Conservation (phyloP, 2,329 filamentous ascomycete genomes). For the Apiospora marii region DNA sequence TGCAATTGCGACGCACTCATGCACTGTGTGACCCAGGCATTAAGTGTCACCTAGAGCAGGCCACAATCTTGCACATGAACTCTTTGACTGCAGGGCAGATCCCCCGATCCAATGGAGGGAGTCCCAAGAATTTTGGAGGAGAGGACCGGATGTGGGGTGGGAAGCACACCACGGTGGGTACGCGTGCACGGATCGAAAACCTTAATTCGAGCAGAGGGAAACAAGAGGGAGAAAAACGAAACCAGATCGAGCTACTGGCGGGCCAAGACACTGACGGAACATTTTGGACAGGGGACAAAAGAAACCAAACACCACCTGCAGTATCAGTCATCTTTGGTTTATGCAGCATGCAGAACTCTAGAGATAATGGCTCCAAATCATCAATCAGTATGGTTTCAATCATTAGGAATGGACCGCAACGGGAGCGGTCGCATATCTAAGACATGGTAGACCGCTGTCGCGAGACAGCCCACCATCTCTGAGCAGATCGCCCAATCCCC, state of each 20-base stretch:
- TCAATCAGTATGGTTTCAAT: no score
- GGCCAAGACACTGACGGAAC: no score
- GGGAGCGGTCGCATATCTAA: background rate
- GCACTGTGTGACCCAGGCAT: background rate
- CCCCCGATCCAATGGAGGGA: background rate
- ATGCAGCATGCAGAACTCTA: background rate
- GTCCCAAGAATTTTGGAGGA: background rate
- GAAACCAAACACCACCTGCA: background rate
- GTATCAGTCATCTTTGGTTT: no score
- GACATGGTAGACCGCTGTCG: background rate
- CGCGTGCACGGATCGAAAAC: background rate
- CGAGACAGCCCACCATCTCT: background rate
- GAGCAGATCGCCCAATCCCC: background rate
- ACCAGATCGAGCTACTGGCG: background rate
- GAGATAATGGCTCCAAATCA: background rate
- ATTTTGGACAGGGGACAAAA: background rate
- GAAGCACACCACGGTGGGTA: background rate
- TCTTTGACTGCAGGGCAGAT: slow-evolving; percentile 4
- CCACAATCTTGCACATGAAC: background rate
- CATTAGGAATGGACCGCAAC: background rate
- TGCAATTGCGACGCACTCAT: background rate
- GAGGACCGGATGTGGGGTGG: background rate
- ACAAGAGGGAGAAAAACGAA: background rate
- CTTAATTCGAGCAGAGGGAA: background rate
- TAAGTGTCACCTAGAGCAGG: background rate